Conservation (phyloP, 805 yeast genomes). For the Metschnikowia aberdeeniae region DNA sequence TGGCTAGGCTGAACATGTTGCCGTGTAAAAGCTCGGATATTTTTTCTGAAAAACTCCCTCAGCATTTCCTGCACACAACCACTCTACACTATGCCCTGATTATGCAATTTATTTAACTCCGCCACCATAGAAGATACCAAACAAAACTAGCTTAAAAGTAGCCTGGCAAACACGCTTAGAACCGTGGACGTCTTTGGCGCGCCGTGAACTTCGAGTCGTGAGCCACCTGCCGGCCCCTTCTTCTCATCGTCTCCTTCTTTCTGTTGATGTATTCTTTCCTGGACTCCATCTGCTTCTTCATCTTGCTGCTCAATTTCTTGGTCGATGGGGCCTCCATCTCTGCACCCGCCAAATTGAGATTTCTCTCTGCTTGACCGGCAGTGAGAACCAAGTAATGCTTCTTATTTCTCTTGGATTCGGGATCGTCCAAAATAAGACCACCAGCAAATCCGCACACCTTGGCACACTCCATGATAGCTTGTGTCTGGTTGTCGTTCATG, state of each 20-base stretch:
- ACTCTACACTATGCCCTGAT: background rate
- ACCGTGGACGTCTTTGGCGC: conserved; percentile 51
- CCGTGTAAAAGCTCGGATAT: background rate
- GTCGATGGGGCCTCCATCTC: conserved; percentile 64
- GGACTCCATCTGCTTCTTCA: conserved; percentile 58
- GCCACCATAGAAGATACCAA: too few relatives aligned
- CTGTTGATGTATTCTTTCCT: conserved; percentile 78
- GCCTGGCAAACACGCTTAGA: conserved; percentile 16
- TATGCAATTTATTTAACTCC: background rate
- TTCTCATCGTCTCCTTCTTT: conserved; percentile 90
- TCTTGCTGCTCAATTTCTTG: conserved; percentile 41
- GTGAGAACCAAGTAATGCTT: conserved; percentile 87
- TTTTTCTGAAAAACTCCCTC: conserved; percentile 2
- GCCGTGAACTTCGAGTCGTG: conserved; percentile 89
- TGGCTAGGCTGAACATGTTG: conserved; percentile 9
- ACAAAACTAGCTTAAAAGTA: too few relatives aligned
- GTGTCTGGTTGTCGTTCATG: conserved; percentile 78
- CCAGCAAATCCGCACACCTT: conserved; percentile 95
- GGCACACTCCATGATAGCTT: conserved; percentile 75
- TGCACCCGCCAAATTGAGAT: conserved; percentile 74
- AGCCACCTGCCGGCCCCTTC: conserved; percentile 87
- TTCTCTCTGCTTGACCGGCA: conserved; percentile 76
- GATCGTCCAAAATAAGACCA: conserved; percentile 90
- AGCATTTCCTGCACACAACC: conserved; percentile 1
- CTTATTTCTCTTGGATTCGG: conserved; percentile 86